Percentiles rank a stretch among this genome's conserved stretches.
phyloP scores from a whole-genome alignment of 176 grass and related monocot species.

The Triticum urartu region DNA sequence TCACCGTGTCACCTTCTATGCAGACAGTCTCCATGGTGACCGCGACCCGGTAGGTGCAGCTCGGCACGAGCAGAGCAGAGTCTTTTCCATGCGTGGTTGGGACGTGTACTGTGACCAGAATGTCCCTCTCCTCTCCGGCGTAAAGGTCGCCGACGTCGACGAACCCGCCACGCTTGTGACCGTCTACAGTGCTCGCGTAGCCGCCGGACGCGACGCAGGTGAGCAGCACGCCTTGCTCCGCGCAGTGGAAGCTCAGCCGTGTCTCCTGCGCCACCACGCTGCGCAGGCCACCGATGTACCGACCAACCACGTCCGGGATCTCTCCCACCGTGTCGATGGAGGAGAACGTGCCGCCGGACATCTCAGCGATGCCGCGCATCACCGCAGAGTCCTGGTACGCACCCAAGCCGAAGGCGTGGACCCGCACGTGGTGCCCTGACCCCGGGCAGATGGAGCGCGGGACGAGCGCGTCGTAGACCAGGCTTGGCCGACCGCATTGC shows the following conservation, averaged over 20 bases:
- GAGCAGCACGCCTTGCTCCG: too few relatives aligned
- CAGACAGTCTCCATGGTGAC: constrained; percentile 25
- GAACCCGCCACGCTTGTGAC: constrained; percentile 28
- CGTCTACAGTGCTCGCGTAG: constrained; percentile 37
- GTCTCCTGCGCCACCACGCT: constrained; percentile 59
- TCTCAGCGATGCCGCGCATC: constrained; percentile 52
- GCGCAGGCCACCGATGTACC: constrained; percentile 68
- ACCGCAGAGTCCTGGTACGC: constrained; percentile 50
- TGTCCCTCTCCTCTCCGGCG: constrained; percentile 75
- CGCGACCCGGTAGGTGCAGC: constrained; percentile 55
- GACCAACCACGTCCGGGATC: constrained; percentile 71
- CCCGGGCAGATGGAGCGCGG: constrained; percentile 48
- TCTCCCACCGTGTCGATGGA: constrained; percentile 51
- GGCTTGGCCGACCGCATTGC: not conserved
- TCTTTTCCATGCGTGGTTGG: constrained; percentile 11
- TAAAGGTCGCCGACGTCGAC: constrained; percentile 64
- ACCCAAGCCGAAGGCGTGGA: constrained; percentile 79
- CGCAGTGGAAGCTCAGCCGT: constrained; percentile 25
- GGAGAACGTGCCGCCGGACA: constrained; percentile 69
- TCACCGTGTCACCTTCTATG: constrained; percentile 33
- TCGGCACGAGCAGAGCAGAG: constrained; percentile 34
- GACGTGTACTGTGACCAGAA: constrained; percentile 54
- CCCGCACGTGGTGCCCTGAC: constrained; percentile 30
- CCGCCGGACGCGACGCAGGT: constrained; percentile 46
- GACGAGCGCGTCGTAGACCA: constrained; percentile 47